phyloP scores from a whole-genome alignment of 495 filamentous ascomycete genomes.

The Terfezia claveryi region DNA sequence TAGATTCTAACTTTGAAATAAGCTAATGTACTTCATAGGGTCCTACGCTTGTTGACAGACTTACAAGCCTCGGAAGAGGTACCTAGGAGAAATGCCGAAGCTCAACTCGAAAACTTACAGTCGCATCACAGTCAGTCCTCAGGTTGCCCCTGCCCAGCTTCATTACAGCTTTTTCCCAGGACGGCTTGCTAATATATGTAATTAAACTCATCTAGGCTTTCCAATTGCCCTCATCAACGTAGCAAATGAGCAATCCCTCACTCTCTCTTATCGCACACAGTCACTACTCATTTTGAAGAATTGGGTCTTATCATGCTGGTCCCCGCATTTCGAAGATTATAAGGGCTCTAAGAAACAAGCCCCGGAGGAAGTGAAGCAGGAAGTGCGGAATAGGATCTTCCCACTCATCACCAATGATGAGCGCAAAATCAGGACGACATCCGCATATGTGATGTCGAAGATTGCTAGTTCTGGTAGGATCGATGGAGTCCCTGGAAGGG shows the following conservation, averaged over 20 bases:
- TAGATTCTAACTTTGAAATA: background rate
- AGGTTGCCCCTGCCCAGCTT: no score
- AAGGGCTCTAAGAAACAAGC: conserved; percentile 39
- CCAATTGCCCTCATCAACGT: conserved; percentile 58
- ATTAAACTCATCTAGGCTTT: conserved; percentile 31
- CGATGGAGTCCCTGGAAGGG: background rate
- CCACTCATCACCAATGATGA: conserved; percentile 64
- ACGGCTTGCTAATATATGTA: background rate
- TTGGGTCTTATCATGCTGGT: conserved; percentile 64
- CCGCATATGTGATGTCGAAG: conserved; percentile 82
- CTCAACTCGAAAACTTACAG: conserved; percentile 14
- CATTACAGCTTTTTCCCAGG: background rate
- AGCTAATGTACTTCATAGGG: conserved; percentile 4
- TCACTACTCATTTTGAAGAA: conserved; percentile 59
- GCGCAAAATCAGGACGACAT: conserved; percentile 62
- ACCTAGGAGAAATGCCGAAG: conserved; percentile 16
- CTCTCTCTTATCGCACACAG: conserved; percentile 55
- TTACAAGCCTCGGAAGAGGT: conserved; percentile 12
- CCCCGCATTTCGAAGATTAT: conserved; percentile 31
- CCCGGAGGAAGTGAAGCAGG: conserved; percentile 45
- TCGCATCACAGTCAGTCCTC: conserved; percentile 9
- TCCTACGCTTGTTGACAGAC: conserved; percentile 12
- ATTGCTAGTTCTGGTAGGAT: conserved; percentile 41
- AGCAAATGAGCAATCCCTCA: conserved; percentile 45
- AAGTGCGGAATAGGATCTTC: conserved; percentile 45